phyloP scores from a whole-genome alignment of 2,329 filamentous ascomycete genomes.

The Magnaporthiopsis incrustans region DNA sequence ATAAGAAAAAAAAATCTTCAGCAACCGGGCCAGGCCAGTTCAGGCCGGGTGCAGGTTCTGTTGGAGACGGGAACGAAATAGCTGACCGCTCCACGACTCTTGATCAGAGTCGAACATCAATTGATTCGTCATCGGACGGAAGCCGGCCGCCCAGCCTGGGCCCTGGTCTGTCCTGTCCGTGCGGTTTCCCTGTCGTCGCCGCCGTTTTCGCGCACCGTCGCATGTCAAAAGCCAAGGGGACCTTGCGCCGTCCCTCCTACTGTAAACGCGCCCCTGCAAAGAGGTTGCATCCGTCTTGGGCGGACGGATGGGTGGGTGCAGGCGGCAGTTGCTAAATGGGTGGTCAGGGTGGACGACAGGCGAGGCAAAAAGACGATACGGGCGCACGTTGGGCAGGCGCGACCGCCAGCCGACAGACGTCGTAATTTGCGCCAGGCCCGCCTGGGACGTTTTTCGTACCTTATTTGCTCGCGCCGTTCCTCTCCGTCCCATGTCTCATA shows the following conservation, averaged over 20 bases:
- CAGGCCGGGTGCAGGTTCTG: not conserved
- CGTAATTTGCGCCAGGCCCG: not conserved
- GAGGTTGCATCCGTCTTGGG: not conserved
- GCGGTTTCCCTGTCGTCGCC: no score
- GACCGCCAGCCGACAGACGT: not conserved
- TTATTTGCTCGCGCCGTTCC: conserved; percentile 1
- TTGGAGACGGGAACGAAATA: not conserved
- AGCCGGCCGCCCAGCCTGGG: no score
- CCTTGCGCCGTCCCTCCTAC: not conserved
- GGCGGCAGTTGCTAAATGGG: not conserved
- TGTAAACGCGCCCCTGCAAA: not conserved
- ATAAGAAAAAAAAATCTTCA: not conserved
- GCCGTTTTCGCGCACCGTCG: no score
- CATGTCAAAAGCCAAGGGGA: not conserved
- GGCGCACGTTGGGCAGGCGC: not conserved
- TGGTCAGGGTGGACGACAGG: not conserved
- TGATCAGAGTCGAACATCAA: not conserved
- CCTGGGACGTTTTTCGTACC: not conserved
- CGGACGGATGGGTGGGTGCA: not conserved
- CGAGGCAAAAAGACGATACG: not conserved
- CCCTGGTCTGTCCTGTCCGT: no score
- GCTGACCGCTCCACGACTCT: not conserved
- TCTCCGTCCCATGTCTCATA: conserved; percentile 4
- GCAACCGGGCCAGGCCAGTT: not conserved
- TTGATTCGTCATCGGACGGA: not conserved